A percentile compares a stretch with the other conserved stretches of the same genome.
These are phyloP conservation scores for Calendula officinalis DNA, from an alignment of 129 eudicot genomes.

Conservation along the genomic window DNA sequence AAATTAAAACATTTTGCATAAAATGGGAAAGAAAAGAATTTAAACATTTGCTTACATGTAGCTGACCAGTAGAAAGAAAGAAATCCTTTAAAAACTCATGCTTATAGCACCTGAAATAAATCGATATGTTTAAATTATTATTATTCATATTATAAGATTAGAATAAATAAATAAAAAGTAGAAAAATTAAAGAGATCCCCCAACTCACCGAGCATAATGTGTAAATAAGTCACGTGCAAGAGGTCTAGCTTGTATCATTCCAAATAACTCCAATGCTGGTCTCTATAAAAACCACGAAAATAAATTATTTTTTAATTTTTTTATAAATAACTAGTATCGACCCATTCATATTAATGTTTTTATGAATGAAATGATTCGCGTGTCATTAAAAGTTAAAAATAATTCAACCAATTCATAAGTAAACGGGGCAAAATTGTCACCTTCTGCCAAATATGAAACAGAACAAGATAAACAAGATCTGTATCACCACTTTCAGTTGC, in stretches of 20 bases:
- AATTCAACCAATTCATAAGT: background rate
- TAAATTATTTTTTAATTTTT: background rate
- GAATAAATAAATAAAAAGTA: conserved; percentile 1
- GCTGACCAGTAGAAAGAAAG: conserved; percentile 82
- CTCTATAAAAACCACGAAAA: conserved; percentile 48
- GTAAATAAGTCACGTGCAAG: conserved; percentile 87
- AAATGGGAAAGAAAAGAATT: background rate
- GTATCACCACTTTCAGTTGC: conserved; percentile 97
- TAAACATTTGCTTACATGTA: conserved; percentile 49
- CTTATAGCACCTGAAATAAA: conserved; percentile 63
- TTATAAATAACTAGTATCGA: too few species aligned
- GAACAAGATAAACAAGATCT: conserved; percentile 90
- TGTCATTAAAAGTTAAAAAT: background rate
- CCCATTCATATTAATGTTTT: too few species aligned
- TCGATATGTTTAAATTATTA: background rate
- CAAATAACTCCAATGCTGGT: conserved; percentile 73
- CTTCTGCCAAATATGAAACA: conserved; percentile 95
- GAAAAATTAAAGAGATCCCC: background rate
- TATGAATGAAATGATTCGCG: background rate
- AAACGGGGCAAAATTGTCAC: conserved; percentile 11
- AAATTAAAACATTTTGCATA: background rate
- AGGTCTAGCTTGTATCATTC: conserved; percentile 82
- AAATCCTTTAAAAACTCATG: conserved; percentile 95
- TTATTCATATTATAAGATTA: background rate
- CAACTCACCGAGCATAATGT: conserved; percentile 66